A percentile compares a stretch with the other conserved stretches of the same genome.
Conservation (phyloP, 768 basidiomycete genomes). For the Mycena floridula region DNA sequence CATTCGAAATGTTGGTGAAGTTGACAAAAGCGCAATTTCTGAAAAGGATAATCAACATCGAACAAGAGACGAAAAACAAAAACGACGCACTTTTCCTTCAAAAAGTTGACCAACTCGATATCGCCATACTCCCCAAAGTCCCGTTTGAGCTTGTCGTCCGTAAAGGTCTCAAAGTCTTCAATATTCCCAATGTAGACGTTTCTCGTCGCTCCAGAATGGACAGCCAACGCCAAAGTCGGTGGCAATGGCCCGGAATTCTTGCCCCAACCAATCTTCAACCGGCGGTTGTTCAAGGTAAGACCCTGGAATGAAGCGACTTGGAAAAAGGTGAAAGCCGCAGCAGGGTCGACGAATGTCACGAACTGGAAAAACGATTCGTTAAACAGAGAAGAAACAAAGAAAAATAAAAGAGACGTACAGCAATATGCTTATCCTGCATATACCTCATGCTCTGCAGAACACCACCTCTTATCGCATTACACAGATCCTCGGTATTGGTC, state of each 20-base stretch:
- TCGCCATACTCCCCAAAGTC: constrained; percentile 97
- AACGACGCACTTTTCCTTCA: constrained; percentile 80
- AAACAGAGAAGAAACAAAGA: constrained; percentile 2
- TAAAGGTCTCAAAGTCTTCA: constrained; percentile 91
- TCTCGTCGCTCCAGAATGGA: constrained; percentile 89
- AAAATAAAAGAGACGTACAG: constrained; percentile 44
- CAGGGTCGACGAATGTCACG: constrained; percentile 92
- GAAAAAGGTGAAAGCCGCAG: constrained; percentile 90
- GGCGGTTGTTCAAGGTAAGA: constrained; percentile 85
- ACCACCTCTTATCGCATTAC: constrained; percentile 95
- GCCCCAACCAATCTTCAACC: constrained; percentile 97
- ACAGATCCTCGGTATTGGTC: constrained; percentile 90
- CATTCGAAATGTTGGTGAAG: constrained; percentile 91
- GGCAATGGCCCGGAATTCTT: constrained; percentile 88
- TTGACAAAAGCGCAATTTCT: constrained; percentile 97
- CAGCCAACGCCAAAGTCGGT: constrained; percentile 78
- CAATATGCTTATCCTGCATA: constrained; percentile 96
- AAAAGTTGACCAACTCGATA: constrained; percentile 93
- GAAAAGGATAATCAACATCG: constrained; percentile 3
- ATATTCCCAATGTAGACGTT: constrained; percentile 97
- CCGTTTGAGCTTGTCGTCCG: constrained; percentile 80
- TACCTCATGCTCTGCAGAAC: constrained; percentile 92
- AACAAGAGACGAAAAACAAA: constrained; percentile 1
- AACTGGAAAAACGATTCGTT: constrained; percentile 46
- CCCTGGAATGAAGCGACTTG: constrained; percentile 89